Evolutionary conservation across 305 asterid genomes (phyloP).

Genomic region (Petunia hybrid): DNA sequence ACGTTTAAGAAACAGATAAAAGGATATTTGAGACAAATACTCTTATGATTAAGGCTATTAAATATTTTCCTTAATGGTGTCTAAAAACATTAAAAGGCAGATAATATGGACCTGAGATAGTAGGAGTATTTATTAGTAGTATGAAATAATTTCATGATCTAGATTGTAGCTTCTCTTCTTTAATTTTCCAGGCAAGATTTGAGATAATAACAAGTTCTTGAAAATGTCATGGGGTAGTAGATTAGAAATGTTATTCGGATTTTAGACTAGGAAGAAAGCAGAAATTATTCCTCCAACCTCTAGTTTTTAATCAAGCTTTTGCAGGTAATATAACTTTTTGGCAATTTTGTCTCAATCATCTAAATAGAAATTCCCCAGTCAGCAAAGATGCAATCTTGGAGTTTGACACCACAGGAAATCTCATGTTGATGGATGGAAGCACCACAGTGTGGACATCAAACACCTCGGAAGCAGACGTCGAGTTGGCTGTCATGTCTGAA

Average conservation of each 20-base stretch:
- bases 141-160: background rate
- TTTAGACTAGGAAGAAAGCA: constrained; percentile 13
- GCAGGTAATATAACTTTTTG: constrained; percentile 53
- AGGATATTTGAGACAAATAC: no score
- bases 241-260: background rate
- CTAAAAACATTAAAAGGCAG: no score
- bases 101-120: no score
- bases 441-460: constrained; percentile 76
- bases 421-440: constrained; percentile 56
- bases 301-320: constrained; percentile 54
- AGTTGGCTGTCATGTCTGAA: constrained; percentile 65
- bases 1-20: no score
- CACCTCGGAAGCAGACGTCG: constrained; percentile 56
- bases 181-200: background rate
- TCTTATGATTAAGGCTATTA: no score
- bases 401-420: constrained; percentile 66
- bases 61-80: no score
- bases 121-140: background rate
- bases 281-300: constrained; percentile 38
- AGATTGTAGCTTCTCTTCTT: background rate
- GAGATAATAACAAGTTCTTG: background rate
- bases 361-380: constrained; percentile 85
- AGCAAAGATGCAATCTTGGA: constrained; percentile 73
- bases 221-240: background rate
- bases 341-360: constrained; percentile 64